phyloP scores from a whole-genome alignment of 805 yeast species.

The Teunomyces barrocoloradensis region DNA sequence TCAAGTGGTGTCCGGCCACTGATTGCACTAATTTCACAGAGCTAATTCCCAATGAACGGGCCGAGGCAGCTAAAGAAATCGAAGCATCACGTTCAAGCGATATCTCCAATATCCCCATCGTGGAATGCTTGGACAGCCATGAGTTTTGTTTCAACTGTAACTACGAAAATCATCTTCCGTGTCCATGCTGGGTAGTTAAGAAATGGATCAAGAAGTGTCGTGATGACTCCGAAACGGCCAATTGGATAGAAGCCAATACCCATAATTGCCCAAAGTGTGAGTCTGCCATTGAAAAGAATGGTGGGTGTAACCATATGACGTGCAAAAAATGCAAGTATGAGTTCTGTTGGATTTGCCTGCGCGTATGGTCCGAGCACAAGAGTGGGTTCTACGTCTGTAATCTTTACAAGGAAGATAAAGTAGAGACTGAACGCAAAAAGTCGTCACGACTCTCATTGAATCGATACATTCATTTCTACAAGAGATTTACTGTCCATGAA shows the following conservation, averaged over 20 bases:
- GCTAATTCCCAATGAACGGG: slow-evolving; percentile 19
- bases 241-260: slow-evolving; percentile 85
- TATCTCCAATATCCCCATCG: slow-evolving; percentile 54
- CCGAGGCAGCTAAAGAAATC: slow-evolving; percentile 12
- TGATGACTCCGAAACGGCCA: slow-evolving; percentile 84
- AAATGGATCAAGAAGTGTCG: slow-evolving; percentile 76
- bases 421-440: slow-evolving; percentile 40
- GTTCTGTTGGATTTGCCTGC: slow-evolving; percentile 92
- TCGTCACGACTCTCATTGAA: slow-evolving; percentile 50
- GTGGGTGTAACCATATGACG: slow-evolving; percentile 97
- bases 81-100: slow-evolving; percentile 8
- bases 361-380: slow-evolving; percentile 72
- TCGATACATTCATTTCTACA: slow-evolving; percentile 72
- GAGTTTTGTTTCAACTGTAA: slow-evolving; percentile 78
- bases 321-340: slow-evolving; percentile 75
- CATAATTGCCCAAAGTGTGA: slow-evolving; percentile 83
- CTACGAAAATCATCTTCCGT: slow-evolving; percentile 75
- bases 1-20: slow-evolving; percentile 82
- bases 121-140: slow-evolving; percentile 63
- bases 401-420: slow-evolving; percentile 35
- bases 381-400: slow-evolving; percentile 66
- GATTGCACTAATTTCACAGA: slow-evolving; percentile 68
- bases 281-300: slow-evolving; percentile 82
- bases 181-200: slow-evolving; percentile 69
- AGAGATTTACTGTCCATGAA: slow-evolving; percentile 73